Conservation (phyloP, 2,329 filamentous ascomycete genomes). For the Mycosphaerella sp. region DNA sequence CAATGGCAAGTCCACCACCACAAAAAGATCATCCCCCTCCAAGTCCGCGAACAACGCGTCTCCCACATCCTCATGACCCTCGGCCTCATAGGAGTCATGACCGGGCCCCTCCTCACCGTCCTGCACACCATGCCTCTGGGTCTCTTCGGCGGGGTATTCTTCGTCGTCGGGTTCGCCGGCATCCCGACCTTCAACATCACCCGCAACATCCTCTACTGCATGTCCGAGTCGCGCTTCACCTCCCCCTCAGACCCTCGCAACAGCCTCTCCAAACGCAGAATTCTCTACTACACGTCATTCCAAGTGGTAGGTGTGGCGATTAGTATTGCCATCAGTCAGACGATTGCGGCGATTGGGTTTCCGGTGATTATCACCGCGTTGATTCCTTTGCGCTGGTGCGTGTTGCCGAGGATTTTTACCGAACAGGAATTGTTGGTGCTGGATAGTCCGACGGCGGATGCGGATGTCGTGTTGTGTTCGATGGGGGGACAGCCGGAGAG, state of each 20-base stretch:
- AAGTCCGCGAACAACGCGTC: constrained; percentile 52
- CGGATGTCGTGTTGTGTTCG: constrained; percentile 49
- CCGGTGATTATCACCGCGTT: constrained; percentile 53
- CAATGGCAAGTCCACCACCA: constrained; percentile 39
- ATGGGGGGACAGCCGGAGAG: constrained; percentile 46
- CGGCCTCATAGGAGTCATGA: constrained; percentile 52
- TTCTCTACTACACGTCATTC: constrained; percentile 47
- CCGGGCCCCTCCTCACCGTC: constrained; percentile 40
- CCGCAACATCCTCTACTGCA: constrained; percentile 46
- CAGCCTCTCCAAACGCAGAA: constrained; percentile 41
- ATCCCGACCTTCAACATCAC: constrained; percentile 52
- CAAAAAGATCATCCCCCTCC: constrained; percentile 41
- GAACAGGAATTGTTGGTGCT: constrained; percentile 45
- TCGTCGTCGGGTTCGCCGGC: constrained; percentile 50
- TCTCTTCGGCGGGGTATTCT: constrained; percentile 52
- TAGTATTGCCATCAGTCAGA: constrained; percentile 55
- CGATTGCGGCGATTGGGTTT: constrained; percentile 55
- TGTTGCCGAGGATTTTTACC: constrained; percentile 48
- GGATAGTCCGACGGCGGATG: constrained; percentile 51
- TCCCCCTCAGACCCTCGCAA: constrained; percentile 45
- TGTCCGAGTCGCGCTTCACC: constrained; percentile 44
- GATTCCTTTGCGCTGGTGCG: constrained; percentile 49
- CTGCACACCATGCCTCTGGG: constrained; percentile 10
- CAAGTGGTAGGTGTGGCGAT: constrained; percentile 49
- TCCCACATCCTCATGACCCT: constrained; percentile 53